Base-by-base conservation (phyloP, 164 flowering plant genomes). In the Santalum album region DNA sequence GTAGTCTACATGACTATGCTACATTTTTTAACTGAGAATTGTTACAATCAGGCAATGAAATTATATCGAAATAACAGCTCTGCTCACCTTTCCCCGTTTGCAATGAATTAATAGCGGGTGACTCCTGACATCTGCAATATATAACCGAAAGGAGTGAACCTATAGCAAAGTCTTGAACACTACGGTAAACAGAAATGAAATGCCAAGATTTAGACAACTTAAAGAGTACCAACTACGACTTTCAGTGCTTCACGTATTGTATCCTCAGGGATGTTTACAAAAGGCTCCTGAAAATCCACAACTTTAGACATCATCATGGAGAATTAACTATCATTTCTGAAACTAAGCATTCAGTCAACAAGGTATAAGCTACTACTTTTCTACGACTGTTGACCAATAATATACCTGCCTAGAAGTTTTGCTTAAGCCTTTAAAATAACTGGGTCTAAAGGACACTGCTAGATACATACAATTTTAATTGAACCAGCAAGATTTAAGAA, bases 91-190 rank as follows among this genome's bases (percentile, higher is more conserved):
- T 19, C 95, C 95, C 39, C 85, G 76, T 57, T 84, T 87, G 75
- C 95, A 87, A 55, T 87, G 95, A 56, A 87, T 80, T 38, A 87
- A 59, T 47, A 87, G 49, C 3, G 95, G 95, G 58, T 78, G 90
- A 58, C 76, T 83, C 64, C 68, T 78, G 45, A 68, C 75, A 74
- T 86, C 95, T 83, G 79, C 65, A 59, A 5, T 0, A 19, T 56
- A 51, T 20, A 48, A 20, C 47, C 32, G 18, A 12, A 47, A 18
- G 16, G n/a, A n/a, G 50, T 36, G 12, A 45, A 2, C 15, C 19
- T 6, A 36, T 19, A 58, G 32, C 35, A 1, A 26, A 50, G 36
- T 5, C 25, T 15, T 17, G 0, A 18, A 42, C 20, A 9, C 16
- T 42, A 2, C 4, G 16, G 17, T 38, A 0, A 43, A 27, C 0